These are phyloP conservation scores for Nemania sp. DNA, from an alignment of 2,329 filamentous ascomycete genomes.

Conservation along the genomic window DNA sequence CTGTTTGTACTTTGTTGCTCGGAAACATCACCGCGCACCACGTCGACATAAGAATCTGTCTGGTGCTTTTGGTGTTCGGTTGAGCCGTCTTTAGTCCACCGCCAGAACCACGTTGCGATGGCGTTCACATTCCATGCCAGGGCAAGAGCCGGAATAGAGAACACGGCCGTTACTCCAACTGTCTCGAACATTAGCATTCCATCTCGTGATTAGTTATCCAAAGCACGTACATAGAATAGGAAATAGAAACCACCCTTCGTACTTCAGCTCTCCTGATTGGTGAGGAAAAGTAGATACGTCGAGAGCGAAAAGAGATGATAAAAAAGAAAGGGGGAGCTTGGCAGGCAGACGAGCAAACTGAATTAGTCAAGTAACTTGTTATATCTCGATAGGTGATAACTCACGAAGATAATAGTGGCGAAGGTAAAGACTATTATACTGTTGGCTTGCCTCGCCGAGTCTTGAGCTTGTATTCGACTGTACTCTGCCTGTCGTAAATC, in stretches of 20 bases:
- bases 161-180: neutral
- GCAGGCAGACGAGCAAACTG: neutral
- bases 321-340: neutral
- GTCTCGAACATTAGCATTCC: neutral
- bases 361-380: neutral
- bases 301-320: neutral
- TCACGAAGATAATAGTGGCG: neutral
- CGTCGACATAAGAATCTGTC: too few relatives aligned
- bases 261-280: neutral
- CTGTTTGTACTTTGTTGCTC: too few relatives aligned
- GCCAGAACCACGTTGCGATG: neutral
- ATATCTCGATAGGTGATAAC: neutral
- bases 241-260: neutral
- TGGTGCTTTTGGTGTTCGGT: too few relatives aligned
- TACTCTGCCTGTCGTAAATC: neutral
- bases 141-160: neutral
- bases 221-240: neutral
- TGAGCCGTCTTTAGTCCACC: too few relatives aligned
- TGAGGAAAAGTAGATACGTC: neutral
- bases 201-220: too few relatives aligned
- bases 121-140: neutral
- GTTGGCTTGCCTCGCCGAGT: neutral
- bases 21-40: too few relatives aligned
- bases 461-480: neutral
- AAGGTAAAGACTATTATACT: neutral